Base-by-base conservation (phyloP, 768 basidiomycete species). In the Amanita muscaria region DNA sequence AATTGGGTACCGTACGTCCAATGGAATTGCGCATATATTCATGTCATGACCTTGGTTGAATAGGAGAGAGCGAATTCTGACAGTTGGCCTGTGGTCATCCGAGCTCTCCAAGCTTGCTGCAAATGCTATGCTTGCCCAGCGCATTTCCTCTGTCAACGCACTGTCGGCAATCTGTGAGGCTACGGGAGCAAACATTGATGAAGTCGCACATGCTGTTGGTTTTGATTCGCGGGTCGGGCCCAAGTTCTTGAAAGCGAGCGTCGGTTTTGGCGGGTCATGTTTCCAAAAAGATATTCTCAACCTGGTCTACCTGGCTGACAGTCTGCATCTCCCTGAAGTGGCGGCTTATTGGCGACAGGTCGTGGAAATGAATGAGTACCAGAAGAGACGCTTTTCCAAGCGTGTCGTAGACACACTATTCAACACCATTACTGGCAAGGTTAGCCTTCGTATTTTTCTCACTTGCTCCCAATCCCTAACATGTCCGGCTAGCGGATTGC, bases 261-360 rank as follows among this genome's bases (percentile, higher is more conserved):
- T 96, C 56, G 94, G 96, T 16, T 99, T 99, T 56, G 94, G 96
- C 49, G 96, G 96, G 29, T 89, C 86, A 10, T 99, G 94, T 70
- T 99, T 99, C 88, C 94, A 98, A 69, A 98, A 99, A 65, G 94
- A 99, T 60, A 98, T 98, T 64, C 80, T 99, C 58, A 99, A 99
- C 72, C 74, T 99, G 50, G 96, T 98, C 35, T 99, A 99, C 70
- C 80, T 99, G 34, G 85, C 81, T 59, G 93, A 98, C 68, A 90
- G 86, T 51, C 67, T 90, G 44, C 91, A 98, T 66, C 75, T 99
- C 44, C 92, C 93, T 30, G 91, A 97, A 64, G 93, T 99, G 21
- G 96, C 94, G 23, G 85, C 83, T 14, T 99, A 99, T 73, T 99
- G 96, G 96, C 77, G 78, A 42, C 87, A 93, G 61, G 93, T 99